phyloP scores from a whole-genome alignment of 495 filamentous ascomycete genomes.

The Glonium stellatum region DNA sequence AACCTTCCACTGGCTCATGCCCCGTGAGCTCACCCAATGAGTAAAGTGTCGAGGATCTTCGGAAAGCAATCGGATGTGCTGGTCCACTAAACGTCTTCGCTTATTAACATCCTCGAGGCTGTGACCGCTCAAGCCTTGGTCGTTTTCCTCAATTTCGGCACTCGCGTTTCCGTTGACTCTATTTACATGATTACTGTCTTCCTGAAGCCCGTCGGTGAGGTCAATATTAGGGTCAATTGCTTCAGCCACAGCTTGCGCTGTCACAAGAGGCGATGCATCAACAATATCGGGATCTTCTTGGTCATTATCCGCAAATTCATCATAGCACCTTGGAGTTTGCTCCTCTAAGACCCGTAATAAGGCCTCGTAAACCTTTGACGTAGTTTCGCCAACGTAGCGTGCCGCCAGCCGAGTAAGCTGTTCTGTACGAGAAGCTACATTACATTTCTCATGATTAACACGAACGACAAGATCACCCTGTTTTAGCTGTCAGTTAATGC shows the following conservation, averaged over 20 bases:
- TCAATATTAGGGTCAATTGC: conserved; percentile 14
- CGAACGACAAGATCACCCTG: conserved; percentile 57
- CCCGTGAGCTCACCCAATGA: conserved; percentile 47
- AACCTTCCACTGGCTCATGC: conserved; percentile 68
- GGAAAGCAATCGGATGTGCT: conserved; percentile 69
- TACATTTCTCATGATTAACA: conserved; percentile 78
- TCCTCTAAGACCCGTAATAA: conserved; percentile 64
- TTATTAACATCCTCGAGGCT: conserved; percentile 4
- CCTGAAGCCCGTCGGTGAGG: conserved; percentile 21
- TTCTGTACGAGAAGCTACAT: conserved; percentile 71
- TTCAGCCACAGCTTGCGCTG: conserved; percentile 12
- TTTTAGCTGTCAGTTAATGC: not conserved
- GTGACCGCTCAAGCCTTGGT: not conserved
- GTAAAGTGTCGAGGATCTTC: conserved; percentile 66
- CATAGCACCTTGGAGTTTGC: conserved; percentile 58
- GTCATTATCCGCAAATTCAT: conserved; percentile 20
- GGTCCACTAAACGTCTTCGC: conserved; percentile 50
- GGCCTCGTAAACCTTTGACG: conserved; percentile 66
- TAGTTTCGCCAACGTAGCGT: conserved; percentile 54
- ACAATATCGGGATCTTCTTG: conserved; percentile 3
- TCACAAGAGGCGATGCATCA: conserved; percentile 2
- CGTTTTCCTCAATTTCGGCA: not conserved
- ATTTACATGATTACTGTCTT: not conserved
- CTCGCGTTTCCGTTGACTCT: not conserved
- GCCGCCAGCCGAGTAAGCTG: conserved; percentile 58